These are phyloP conservation scores for Colletotrichum melonis DNA, from an alignment of 2,329 filamentous ascomycete genomes.

Conservation along the genomic window DNA sequence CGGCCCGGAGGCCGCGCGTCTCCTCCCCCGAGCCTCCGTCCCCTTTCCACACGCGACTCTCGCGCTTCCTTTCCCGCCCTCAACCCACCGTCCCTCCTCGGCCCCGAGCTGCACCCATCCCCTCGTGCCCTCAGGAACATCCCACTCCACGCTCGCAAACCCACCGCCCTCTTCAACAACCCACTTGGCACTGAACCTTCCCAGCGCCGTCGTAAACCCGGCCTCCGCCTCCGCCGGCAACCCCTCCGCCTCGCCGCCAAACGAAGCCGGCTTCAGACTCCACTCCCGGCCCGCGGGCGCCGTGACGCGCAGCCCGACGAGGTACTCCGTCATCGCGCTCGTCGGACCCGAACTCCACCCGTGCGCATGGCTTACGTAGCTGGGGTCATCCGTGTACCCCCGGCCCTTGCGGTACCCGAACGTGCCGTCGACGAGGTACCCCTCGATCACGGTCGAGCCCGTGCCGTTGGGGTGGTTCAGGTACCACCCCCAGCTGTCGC, in stretches of 20 bases:
- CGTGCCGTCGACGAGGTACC: conserved; percentile 65
- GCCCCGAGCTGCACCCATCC: conserved; percentile 28
- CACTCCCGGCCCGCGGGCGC: conserved; percentile 27
- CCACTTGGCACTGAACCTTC: conserved; percentile 29
- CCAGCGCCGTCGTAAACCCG: conserved; percentile 32
- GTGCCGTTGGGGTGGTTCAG: conserved; percentile 68
- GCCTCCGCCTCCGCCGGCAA: conserved; percentile 25
- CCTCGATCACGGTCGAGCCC: conserved; percentile 68
- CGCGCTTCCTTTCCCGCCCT: conserved; percentile 18
- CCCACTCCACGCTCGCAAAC: conserved; percentile 30
- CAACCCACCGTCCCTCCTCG: conserved; percentile 23
- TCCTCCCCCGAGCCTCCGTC: not conserved
- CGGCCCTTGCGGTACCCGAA: conserved; percentile 66
- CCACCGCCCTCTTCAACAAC: not conserved
- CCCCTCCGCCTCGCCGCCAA: conserved; percentile 10
- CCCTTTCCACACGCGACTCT: not conserved
- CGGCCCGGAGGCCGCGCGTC: not conserved
- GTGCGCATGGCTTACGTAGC: conserved; percentile 61
- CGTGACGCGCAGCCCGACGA: conserved; percentile 51
- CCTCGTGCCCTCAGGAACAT: conserved; percentile 27
- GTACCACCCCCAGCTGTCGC: conserved; percentile 71
- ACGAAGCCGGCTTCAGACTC: conserved; percentile 28
- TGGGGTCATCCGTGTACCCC: conserved; percentile 62
- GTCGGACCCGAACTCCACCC: conserved; percentile 62
- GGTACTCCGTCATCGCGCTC: conserved; percentile 54